Percentiles rank a stretch among this genome's conserved stretches.
These are phyloP conservation scores for Coelastrella sp. DNA, from an alignment of 139 green algal genomes.

Conservation along the genomic window DNA sequence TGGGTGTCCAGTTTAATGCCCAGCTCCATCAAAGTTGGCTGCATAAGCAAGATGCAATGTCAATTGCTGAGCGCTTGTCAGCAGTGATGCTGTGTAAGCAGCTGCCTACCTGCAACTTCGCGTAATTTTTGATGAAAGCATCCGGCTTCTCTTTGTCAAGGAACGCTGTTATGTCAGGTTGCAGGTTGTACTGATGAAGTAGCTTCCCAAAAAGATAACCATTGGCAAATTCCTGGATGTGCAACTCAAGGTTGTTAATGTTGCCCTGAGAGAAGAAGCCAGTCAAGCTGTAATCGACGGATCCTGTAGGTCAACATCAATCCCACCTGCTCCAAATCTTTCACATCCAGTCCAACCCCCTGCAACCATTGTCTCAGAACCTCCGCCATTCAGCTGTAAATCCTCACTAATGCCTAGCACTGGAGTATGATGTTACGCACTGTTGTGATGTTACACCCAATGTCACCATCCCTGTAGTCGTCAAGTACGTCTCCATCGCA, in stretches of 20 bases:
- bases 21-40: slow-evolving; percentile 71
- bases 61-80: not conserved
- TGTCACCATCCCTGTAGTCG: no score
- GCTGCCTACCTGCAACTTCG: slow-evolving; percentile 68
- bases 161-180: slow-evolving; percentile 80
- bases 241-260: no score
- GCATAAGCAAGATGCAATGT: not conserved
- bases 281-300: no score
- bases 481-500: no score
- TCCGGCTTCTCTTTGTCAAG: slow-evolving; percentile 62
- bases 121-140: slow-evolving; percentile 82
- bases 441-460: no score
- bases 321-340: slow-evolving; percentile 56
- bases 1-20: slow-evolving; percentile 66
- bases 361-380: slow-evolving; percentile 53
- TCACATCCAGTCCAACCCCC: slow-evolving; percentile 45
- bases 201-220: slow-evolving; percentile 78
- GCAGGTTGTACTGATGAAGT: slow-evolving; percentile 67
- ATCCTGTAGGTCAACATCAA: no score
- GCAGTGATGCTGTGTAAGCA: not conserved
- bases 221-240: slow-evolving; percentile 79
- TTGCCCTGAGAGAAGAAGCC: no score
- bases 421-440: no score
- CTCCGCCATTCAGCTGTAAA: slow-evolving; percentile 48
- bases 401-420: no score